These are phyloP conservation scores for Inga oerstediana DNA, from an alignment of 306 rosid genomes.

Conservation along the genomic window DNA sequence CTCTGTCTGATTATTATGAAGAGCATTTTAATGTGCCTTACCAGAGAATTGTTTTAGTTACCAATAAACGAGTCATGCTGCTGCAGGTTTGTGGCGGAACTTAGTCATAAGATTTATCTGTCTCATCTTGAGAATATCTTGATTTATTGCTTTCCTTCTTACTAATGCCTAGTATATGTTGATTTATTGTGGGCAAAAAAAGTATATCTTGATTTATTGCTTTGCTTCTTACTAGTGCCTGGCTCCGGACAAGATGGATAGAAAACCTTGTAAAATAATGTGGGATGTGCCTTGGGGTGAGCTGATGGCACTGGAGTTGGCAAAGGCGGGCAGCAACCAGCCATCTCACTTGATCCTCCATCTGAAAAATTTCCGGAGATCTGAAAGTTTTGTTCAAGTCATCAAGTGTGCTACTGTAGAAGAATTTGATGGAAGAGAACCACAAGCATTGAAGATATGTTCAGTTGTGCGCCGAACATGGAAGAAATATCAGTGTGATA, in stretches of 20 bases:
- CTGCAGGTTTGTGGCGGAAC: constrained; percentile 72
- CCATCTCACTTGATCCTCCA: constrained; percentile 94
- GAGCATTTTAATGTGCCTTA: constrained; percentile 75
- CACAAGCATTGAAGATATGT: constrained; percentile 83
- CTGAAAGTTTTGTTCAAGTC: constrained; percentile 79
- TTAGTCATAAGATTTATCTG: constrained; percentile 26
- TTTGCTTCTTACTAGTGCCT: constrained; percentile 62
- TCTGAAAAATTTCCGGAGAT: constrained; percentile 75
- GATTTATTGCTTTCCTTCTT: background rate
- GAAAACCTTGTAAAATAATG: constrained; percentile 87
- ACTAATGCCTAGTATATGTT: background rate
- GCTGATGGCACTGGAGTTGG: constrained; percentile 88
- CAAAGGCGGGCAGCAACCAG: constrained; percentile 73
- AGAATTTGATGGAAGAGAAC: constrained; percentile 70
- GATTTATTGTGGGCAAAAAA: background rate
- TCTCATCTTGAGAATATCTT: constrained; percentile 42
- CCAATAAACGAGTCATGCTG: constrained; percentile 87
- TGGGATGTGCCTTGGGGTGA: constrained; percentile 99
- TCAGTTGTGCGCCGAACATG: constrained; percentile 67
- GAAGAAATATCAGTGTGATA: constrained; percentile 76
- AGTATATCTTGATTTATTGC: constrained; percentile 17
- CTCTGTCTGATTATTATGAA: constrained; percentile 90
- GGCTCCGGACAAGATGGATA: constrained; percentile 83
- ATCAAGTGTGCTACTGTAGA: constrained; percentile 72
- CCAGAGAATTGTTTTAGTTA: constrained; percentile 81